Percentiles rank a stretch among this genome's conserved stretches.
Conservation (phyloP, 257 asterid genomes). For the Rubia yunnanensis region DNA sequence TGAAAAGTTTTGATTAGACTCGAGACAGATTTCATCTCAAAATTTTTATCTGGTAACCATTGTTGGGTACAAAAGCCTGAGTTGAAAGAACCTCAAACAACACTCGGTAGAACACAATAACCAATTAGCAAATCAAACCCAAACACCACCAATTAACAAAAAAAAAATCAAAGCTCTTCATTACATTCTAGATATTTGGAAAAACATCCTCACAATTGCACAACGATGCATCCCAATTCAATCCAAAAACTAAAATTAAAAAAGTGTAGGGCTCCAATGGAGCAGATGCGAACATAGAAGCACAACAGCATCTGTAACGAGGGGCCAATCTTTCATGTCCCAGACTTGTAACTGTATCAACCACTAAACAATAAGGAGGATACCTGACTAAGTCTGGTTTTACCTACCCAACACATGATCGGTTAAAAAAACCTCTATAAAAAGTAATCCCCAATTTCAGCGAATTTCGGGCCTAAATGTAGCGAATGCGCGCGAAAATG, state of each 20-base stretch:
- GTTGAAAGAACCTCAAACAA: no score
- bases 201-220: no score
- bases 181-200: no score
- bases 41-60: no score
- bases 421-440: background rate
- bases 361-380: constrained; percentile 32
- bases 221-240: no score
- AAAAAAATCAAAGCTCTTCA: no score
- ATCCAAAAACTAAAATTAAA: background rate
- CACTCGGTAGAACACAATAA: no score
- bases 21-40: no score
- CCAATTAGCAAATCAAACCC: no score
- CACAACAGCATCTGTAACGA: constrained; percentile 51
- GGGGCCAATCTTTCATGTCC: constrained; percentile 35
- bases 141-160: no score
- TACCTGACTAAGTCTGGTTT: constrained; percentile 54
- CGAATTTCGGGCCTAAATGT: constrained; percentile 10
- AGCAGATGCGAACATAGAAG: constrained; percentile 42
- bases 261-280: constrained; percentile 51
- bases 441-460: background rate
- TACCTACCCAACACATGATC: background rate
- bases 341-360: constrained; percentile 56
- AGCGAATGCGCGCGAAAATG: constrained; percentile 10
- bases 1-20: no score
- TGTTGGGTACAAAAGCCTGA: no score